Evolutionary conservation across 2,329 filamentous ascomycete genomes (phyloP).

Genomic region (Lachnum nothofagi): DNA sequence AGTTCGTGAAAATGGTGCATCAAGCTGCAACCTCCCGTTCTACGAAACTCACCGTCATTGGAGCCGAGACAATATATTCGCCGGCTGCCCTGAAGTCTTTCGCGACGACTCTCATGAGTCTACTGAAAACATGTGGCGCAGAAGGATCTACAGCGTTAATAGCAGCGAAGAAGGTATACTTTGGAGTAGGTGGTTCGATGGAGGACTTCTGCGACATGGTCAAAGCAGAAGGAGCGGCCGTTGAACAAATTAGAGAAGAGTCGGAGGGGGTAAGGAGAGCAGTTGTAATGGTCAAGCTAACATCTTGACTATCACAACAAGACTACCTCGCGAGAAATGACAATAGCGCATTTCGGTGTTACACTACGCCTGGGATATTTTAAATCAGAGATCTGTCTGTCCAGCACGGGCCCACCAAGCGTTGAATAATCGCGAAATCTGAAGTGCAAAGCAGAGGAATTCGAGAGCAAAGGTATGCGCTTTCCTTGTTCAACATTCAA

Average conservation of each 20-base stretch:
- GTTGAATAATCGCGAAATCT: too few species aligned
- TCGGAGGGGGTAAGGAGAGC: conserved; percentile 56
- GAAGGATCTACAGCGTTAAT: conserved; percentile 51
- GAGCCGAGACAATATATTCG: conserved; percentile 79
- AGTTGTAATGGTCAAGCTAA: conserved; percentile 42
- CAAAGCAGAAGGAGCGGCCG: conserved; percentile 42
- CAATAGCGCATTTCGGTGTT: too few species aligned
- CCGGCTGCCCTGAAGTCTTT: conserved; percentile 66
- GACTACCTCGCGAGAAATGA: too few species aligned
- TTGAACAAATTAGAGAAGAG: conserved; percentile 53
- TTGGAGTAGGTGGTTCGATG: conserved; percentile 76
- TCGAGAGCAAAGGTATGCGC: too few species aligned
- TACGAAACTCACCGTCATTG: conserved; percentile 50
- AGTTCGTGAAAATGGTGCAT: conserved; percentile 55
- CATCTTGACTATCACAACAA: too few species aligned
- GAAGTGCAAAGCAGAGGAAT: too few species aligned
- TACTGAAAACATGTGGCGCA: conserved; percentile 42
- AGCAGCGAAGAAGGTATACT: conserved; percentile 75
- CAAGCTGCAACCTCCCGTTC: conserved; percentile 25
- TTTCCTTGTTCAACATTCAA: too few species aligned
- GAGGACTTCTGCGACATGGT: conserved; percentile 63
- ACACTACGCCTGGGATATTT: too few species aligned
- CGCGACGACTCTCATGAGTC: conserved; percentile 57
- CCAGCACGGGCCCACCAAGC: too few species aligned
- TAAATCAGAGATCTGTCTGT: too few species aligned